These are phyloP conservation scores for Porpolomopsis calyptriformis DNA, from an alignment of 768 basidiomycete species.

Conservation along the genomic window DNA sequence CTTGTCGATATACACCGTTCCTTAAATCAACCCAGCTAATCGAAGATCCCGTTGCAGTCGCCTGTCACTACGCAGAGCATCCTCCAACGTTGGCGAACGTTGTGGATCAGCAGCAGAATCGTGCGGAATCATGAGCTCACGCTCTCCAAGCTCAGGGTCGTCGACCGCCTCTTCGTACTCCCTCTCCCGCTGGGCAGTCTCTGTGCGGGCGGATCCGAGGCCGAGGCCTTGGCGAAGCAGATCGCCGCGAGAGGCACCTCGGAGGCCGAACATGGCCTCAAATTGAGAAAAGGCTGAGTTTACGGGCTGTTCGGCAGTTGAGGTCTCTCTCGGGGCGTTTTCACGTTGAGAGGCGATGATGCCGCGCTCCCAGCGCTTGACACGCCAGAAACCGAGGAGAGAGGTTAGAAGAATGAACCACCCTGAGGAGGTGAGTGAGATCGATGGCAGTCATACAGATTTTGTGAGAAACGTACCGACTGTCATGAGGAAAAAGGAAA, in stretches of 20 bases:
- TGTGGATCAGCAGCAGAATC: too few relatives aligned
- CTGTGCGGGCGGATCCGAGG: slow-evolving; percentile 11
- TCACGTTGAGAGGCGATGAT: slow-evolving; percentile 51
- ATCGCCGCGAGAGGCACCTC: slow-evolving; percentile 28
- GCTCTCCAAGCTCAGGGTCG: slow-evolving; percentile 20
- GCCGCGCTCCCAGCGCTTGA: slow-evolving; percentile 79
- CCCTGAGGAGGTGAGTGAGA: slow-evolving; percentile 12
- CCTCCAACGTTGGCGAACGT: slow-evolving; percentile 31
- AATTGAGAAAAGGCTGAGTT: slow-evolving; percentile 23
- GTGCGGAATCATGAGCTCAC: slow-evolving; percentile 33
- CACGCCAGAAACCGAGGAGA: slow-evolving; percentile 82
- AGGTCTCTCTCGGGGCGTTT: slow-evolving; percentile 15
- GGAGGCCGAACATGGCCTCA: slow-evolving; percentile 30
- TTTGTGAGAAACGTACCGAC: slow-evolving; percentile 37
- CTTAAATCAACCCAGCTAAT: slow-evolving; percentile 52
- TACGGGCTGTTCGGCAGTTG: slow-evolving; percentile 9
- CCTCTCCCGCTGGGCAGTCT: background rate
- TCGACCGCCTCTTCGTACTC: slow-evolving; percentile 12
- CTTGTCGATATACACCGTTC: background rate
- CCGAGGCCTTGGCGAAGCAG: slow-evolving; percentile 39
- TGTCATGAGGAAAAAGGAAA: slow-evolving; percentile 92
- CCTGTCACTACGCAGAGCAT: slow-evolving; percentile 43
- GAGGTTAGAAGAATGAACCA: slow-evolving; percentile 69
- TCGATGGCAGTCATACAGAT: background rate
- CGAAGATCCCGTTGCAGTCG: slow-evolving; percentile 50